phyloP scores from a whole-genome alignment of 2,329 filamentous ascomycete genomes.

The Curvularia sp. region DNA sequence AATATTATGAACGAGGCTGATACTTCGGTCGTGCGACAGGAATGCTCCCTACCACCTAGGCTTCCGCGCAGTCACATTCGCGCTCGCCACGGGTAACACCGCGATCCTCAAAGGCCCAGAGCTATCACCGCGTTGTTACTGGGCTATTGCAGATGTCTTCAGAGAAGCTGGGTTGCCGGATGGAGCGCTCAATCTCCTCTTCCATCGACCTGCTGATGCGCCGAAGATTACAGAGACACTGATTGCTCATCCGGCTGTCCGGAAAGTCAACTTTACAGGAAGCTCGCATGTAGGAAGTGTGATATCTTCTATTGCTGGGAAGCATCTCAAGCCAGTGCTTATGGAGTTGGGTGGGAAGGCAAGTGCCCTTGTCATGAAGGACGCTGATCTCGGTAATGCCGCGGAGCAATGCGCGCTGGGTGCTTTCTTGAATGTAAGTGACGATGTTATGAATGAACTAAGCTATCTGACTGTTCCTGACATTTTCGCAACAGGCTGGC shows the following conservation, averaged over 20 bases:
- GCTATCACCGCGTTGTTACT: conserved; percentile 11
- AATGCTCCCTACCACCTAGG: conserved; percentile 16
- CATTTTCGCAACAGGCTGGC: conserved; percentile 45
- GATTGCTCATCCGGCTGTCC: conserved; percentile 67
- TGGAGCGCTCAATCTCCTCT: conserved; percentile 75
- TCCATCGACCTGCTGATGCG: conserved; percentile 59
- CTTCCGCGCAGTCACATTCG: conserved; percentile 53
- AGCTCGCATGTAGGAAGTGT: conserved; percentile 45
- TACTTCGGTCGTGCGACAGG: neutral
- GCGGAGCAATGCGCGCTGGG: conserved; percentile 84
- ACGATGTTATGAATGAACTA: neutral
- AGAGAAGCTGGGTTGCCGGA: conserved; percentile 71
- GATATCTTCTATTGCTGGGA: conserved; percentile 1
- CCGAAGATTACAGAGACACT: conserved; percentile 70
- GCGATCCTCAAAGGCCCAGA: conserved; percentile 38
- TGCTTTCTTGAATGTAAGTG: conserved; percentile 71
- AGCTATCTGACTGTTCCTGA: neutral
- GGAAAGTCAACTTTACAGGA: conserved; percentile 76
- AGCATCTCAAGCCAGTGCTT: conserved; percentile 48
- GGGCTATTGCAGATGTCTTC: conserved; percentile 15
- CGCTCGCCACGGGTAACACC: conserved; percentile 30
- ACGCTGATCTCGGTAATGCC: conserved; percentile 75
- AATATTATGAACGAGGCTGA: neutral
- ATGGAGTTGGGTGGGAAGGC: conserved; percentile 89
- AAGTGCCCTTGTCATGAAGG: conserved; percentile 77